These are phyloP conservation scores for Plasmodium malariae DNA, from an alignment of 169 alveolate species.

Conservation along the genomic window DNA sequence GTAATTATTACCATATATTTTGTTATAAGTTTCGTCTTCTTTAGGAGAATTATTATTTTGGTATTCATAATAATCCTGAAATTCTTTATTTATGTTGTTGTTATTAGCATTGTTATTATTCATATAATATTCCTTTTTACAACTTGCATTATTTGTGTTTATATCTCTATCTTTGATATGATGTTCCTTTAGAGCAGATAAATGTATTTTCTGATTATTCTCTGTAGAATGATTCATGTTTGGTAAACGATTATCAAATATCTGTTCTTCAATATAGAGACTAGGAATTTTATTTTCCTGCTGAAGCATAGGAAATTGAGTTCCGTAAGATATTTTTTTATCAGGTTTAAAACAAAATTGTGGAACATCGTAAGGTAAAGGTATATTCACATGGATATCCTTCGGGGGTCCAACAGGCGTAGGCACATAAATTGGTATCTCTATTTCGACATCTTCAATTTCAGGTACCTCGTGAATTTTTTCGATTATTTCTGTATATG, in stretches of 20 bases:
- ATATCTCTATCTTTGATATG: neutral
- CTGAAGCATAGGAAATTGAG: conserved; percentile 3
- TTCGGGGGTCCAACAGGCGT: conserved; percentile 76
- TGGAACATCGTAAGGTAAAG: conserved; percentile 74
- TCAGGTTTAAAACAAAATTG: conserved; percentile 68
- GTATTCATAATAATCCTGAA: conserved; percentile 21
- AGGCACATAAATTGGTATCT: conserved; percentile 76
- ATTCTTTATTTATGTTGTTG: conserved; percentile 3
- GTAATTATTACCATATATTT: conserved; percentile 23
- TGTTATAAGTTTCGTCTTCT: neutral
- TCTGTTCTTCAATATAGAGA: conserved; percentile 16
- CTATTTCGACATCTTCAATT: conserved; percentile 74
- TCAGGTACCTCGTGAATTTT: conserved; percentile 79
- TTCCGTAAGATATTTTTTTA: neutral
- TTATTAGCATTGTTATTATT: conserved; percentile 5
- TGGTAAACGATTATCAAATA: neutral
- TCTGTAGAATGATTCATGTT: neutral
- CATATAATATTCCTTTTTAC: conserved; percentile 15
- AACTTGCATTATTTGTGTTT: neutral
- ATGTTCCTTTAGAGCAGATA: neutral
- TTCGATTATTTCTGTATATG: conserved; percentile 68
- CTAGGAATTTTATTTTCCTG: conserved; percentile 1
- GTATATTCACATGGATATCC: conserved; percentile 49
- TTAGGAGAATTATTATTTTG: conserved; percentile 1
- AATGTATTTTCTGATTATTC: conserved; percentile 6